Evolutionary conservation across 2,329 filamentous ascomycete genomes (phyloP).

Genomic region (Bipolaris gigantea): DNA sequence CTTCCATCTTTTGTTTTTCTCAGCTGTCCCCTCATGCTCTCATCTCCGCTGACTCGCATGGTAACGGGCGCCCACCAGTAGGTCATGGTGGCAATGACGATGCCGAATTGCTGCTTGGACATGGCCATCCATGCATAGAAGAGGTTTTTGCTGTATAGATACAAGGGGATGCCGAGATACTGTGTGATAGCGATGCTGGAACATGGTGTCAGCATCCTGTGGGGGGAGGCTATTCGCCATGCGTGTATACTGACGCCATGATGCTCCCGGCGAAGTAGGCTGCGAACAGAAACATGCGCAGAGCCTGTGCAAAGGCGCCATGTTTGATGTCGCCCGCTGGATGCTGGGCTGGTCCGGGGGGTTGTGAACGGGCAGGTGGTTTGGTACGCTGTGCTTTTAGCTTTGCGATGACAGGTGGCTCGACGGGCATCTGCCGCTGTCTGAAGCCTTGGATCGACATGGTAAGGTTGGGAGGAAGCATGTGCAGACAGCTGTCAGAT

Average conservation of each 20-base stretch:
- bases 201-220: slow-evolving; percentile 29
- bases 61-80: slow-evolving; percentile 81
- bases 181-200: slow-evolving; percentile 64
- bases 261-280: slow-evolving; percentile 51
- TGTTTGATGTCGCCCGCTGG: slow-evolving; percentile 47
- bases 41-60: slow-evolving; percentile 80
- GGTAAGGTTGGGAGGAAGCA: slow-evolving; percentile 13
- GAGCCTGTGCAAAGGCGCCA: slow-evolving; percentile 46
- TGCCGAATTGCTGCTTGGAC: slow-evolving; percentile 81
- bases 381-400: slow-evolving; percentile 17
- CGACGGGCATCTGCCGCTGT: slow-evolving; percentile 37
- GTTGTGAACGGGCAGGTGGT: slow-evolving; percentile 5
- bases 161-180: slow-evolving; percentile 71
- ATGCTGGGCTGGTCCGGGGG: slow-evolving; percentile 21
- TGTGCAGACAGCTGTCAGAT: slow-evolving; percentile 1
- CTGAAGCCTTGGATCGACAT: slow-evolving; percentile 38
- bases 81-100: slow-evolving; percentile 76
- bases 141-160: slow-evolving; percentile 70
- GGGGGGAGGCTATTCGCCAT: slow-evolving; percentile 8
- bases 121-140: slow-evolving; percentile 85
- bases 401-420: slow-evolving; percentile 24
- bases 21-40: slow-evolving; percentile 75
- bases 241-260: slow-evolving; percentile 40
- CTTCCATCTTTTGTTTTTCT: slow-evolving; percentile 67
- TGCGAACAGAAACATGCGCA: slow-evolving; percentile 50